Conservation (phyloP, 495 filamentous ascomycete species). For the Polyplosphaeria fusca region DNA sequence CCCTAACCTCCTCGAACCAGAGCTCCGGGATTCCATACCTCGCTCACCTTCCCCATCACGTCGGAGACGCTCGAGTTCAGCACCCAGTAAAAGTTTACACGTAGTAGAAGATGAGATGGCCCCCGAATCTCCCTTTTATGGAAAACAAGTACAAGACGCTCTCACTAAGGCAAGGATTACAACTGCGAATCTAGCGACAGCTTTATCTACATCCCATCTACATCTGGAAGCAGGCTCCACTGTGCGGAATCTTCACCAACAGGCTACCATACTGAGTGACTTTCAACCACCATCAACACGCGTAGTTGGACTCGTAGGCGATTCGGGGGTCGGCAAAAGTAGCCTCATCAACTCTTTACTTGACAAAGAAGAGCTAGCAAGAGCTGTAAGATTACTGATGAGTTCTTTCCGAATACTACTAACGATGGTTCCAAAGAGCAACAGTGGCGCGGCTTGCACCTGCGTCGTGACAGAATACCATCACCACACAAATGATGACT, state of each 20-base stretch:
- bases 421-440: slow-evolving; percentile 33
- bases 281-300: slow-evolving; percentile 42
- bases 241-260: slow-evolving; percentile 36
- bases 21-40: background rate
- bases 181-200: slow-evolving; percentile 33
- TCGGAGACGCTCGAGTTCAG: slow-evolving; percentile 12
- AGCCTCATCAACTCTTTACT: slow-evolving; percentile 45
- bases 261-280: slow-evolving; percentile 33
- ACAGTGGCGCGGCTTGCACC: slow-evolving; percentile 42
- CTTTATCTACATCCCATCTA: slow-evolving; percentile 37
- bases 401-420: background rate
- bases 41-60: slow-evolving; percentile 19
- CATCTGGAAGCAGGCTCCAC: slow-evolving; percentile 39
- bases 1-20: background rate
- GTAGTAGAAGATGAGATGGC: slow-evolving; percentile 41
- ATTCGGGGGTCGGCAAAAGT: slow-evolving; percentile 46
- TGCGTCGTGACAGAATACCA: slow-evolving; percentile 46
- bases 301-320: slow-evolving; percentile 45
- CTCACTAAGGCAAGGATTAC: slow-evolving; percentile 35
- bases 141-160: slow-evolving; percentile 37
- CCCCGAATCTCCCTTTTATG: slow-evolving; percentile 39
- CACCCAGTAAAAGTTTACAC: slow-evolving; percentile 2
- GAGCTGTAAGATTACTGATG: slow-evolving; percentile 36
- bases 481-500: slow-evolving; percentile 38
- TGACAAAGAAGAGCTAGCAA: slow-evolving; percentile 36